Percentiles rank a stretch among this genome's conserved stretches.
These are phyloP conservation scores for Tricholoma sp. DNA, from an alignment of 768 basidiomycete species.

Conservation along the genomic window DNA sequence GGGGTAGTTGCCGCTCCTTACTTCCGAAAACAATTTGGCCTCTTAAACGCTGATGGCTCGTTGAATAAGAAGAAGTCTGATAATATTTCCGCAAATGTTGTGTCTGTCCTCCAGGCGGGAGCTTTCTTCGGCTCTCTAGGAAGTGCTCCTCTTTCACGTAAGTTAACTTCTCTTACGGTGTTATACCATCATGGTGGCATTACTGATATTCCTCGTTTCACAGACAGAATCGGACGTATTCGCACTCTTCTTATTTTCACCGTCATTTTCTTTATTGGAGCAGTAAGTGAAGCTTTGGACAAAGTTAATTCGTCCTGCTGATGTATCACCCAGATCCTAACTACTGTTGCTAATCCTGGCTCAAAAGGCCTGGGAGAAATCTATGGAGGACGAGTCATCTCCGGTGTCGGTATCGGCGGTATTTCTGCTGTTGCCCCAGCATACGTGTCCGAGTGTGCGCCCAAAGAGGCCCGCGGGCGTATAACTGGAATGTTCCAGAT, in stretches of 20 bases:
- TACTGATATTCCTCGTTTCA: neutral
- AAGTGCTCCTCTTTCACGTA: constrained; percentile 1
- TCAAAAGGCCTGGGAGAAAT: constrained; percentile 63
- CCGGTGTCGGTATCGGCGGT: constrained; percentile 78
- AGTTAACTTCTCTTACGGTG: neutral
- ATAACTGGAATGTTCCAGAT: constrained; percentile 87
- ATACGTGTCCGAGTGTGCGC: constrained; percentile 84
- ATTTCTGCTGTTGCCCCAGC: constrained; percentile 80
- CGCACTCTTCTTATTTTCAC: constrained; percentile 57
- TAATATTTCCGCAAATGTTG: neutral
- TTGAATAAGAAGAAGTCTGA: neutral
- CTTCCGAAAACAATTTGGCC: constrained; percentile 1
- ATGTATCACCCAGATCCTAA: constrained; percentile 50
- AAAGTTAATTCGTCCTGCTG: neutral
- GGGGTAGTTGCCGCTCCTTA: constrained; percentile 11
- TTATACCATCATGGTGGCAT: neutral
- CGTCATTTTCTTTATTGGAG: constrained; percentile 65
- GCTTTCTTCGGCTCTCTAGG: constrained; percentile 2
- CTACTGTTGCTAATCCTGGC: constrained; percentile 55
- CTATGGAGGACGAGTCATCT: constrained; percentile 75
- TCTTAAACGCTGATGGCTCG: neutral
- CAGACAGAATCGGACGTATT: constrained; percentile 66
- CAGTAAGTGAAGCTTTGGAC: constrained; percentile 36
- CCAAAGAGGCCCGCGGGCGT: constrained; percentile 80
- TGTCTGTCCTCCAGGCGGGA: constrained; percentile 4